phyloP scores from a whole-genome alignment of 306 rosid genomes.

The Cicer chorassanicum region DNA sequence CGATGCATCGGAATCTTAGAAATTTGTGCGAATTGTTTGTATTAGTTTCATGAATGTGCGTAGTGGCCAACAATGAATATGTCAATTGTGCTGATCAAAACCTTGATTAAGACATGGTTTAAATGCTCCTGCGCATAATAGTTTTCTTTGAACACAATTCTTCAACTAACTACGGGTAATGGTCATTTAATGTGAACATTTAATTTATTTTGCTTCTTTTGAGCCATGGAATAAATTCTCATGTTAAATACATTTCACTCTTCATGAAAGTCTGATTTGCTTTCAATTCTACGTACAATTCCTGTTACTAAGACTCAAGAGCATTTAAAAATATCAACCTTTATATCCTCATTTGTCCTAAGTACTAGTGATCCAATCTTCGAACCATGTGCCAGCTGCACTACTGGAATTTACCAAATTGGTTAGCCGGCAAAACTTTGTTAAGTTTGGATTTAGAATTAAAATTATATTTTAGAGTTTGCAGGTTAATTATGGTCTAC shows the following conservation, averaged over 20 bases:
- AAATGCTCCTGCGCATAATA: constrained; percentile 46
- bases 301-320: constrained; percentile 40
- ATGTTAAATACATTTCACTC: constrained; percentile 54
- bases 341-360: constrained; percentile 49
- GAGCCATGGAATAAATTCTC: constrained; percentile 66
- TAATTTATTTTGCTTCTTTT: constrained; percentile 47
- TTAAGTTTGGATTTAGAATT: background rate
- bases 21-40: constrained; percentile 57
- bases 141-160: constrained; percentile 33
- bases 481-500: constrained; percentile 6
- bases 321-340: constrained; percentile 49
- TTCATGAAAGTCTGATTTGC: constrained; percentile 57
- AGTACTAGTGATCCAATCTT: constrained; percentile 41
- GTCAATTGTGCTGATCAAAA: constrained; percentile 67
- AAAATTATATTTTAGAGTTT: background rate
- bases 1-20: constrained; percentile 61
- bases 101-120: constrained; percentile 68
- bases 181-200: constrained; percentile 47
- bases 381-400: constrained; percentile 47
- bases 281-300: constrained; percentile 48
- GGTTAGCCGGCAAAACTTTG: constrained; percentile 27
- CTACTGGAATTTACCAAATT: constrained; percentile 37
- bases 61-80: constrained; percentile 78
- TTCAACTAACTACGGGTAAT: constrained; percentile 39
- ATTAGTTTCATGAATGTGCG: constrained; percentile 60